A percentile compares a stretch with the other conserved stretches of the same genome.
Evolutionary conservation across 352 stramenopile genomes (phyloP).

Genomic region (Phytophthora lateralis): DNA sequence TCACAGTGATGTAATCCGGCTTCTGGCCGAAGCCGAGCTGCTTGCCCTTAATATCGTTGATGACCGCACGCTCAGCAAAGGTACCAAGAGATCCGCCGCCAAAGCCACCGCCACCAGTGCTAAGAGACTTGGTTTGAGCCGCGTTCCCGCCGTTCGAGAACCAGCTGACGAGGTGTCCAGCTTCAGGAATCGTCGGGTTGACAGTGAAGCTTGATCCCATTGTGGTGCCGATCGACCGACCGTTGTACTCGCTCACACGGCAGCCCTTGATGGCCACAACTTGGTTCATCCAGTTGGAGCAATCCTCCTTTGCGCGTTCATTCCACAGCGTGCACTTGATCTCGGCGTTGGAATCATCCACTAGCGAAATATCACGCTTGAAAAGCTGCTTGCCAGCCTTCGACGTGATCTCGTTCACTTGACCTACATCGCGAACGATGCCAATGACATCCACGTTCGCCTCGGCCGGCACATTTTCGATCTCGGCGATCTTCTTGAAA

Average conservation of each 20-base stretch:
- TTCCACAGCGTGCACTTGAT: constrained; percentile 98
- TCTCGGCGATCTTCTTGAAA: constrained; percentile 94
- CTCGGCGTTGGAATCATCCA: constrained; percentile 96
- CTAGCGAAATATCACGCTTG: constrained; percentile 96
- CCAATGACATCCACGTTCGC: constrained; percentile 95
- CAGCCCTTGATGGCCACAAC: constrained; percentile 96
- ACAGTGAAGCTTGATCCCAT: constrained; percentile 81
- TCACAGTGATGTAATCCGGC: constrained; percentile 96
- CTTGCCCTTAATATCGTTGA: constrained; percentile 95
- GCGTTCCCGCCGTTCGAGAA: constrained; percentile 78
- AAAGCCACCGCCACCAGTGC: constrained; percentile 71
- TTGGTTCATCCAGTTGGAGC: constrained; percentile 88
- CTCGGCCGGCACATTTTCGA: constrained; percentile 89
- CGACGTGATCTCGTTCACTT: constrained; percentile 92
- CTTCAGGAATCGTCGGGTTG: constrained; percentile 89
- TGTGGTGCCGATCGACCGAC: constrained; percentile 89
- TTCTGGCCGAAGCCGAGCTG: constrained; percentile 96
- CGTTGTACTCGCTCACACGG: constrained; percentile 95
- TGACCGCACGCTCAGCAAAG: constrained; percentile 89
- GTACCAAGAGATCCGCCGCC: constrained; percentile 73
- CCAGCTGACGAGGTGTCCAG: constrained; percentile 84
- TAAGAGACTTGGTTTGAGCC: constrained; percentile 80
- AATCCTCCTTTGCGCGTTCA: constrained; percentile 84
- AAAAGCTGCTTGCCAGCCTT: constrained; percentile 96
- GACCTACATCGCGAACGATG: constrained; percentile 93